Conservation (phyloP, 1,284 basidiomycete species). For the Fomitopsis schrenkii region DNA sequence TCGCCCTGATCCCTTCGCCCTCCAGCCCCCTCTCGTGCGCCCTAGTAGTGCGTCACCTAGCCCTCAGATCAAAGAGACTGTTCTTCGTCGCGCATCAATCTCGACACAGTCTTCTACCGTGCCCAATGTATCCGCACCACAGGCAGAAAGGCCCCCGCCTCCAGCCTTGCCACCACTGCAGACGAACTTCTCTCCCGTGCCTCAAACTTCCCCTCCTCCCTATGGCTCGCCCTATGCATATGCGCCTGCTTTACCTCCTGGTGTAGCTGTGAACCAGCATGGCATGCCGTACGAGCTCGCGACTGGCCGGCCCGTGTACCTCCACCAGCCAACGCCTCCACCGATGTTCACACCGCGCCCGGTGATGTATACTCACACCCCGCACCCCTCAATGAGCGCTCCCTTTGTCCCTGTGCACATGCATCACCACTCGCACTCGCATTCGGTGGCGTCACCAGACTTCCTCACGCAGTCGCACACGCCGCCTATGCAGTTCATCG, state of each 20-base stretch:
- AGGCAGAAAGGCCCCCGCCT: constrained; percentile 26
- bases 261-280: constrained; percentile 66
- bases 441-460: constrained; percentile 47
- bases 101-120: constrained; percentile 12
- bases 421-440: constrained; percentile 41
- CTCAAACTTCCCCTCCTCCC: constrained; percentile 47
- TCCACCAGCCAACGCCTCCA: constrained; percentile 51
- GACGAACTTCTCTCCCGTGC: constrained; percentile 51
- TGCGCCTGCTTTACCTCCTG: constrained; percentile 60
- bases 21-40: constrained; percentile 2
- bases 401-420: constrained; percentile 53
- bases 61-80: constrained; percentile 32
- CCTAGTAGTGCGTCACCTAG: constrained; percentile 15
- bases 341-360: constrained; percentile 65
- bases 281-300: constrained; percentile 77
- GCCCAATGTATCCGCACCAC: constrained; percentile 13
- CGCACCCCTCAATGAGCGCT: constrained; percentile 33
- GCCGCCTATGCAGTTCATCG: constrained; percentile 56
- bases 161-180: constrained; percentile 54
- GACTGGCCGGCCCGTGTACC: constrained; percentile 72
- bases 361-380: constrained; percentile 48
- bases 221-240: constrained; percentile 65
- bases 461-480: constrained; percentile 54
- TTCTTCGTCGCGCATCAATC: constrained; percentile 34
- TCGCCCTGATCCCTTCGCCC: constrained; percentile 8